These are phyloP conservation scores for Dioscorea zingiberensis DNA, from an alignment of 106 monocot species.

Conservation along the genomic window DNA sequence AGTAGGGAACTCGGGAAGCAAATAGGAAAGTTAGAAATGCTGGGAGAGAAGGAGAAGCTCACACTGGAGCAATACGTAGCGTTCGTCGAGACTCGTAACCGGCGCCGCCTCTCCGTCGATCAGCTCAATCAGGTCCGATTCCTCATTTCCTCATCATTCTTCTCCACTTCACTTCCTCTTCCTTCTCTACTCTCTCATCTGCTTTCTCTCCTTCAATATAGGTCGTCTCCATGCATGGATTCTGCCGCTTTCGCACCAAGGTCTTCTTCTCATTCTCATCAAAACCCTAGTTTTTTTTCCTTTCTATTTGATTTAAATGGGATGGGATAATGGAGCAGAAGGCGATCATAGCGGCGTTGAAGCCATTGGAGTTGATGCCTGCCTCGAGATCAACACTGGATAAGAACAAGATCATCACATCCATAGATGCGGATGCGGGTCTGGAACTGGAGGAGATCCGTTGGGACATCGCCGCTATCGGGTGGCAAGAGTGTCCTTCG, in stretches of 20 bases:
- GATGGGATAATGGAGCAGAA: constrained; percentile 1
- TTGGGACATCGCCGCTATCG: constrained; percentile 14
- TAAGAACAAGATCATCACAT: background rate
- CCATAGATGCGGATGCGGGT: background rate
- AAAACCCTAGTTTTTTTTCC: background rate
- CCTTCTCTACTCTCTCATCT: background rate
- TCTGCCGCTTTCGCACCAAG: constrained; percentile 19
- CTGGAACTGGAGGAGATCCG: constrained; percentile 15
- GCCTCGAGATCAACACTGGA: constrained; percentile 29
- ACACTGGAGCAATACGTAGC: constrained; percentile 30
- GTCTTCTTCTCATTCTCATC: background rate
- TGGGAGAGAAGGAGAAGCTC: constrained; percentile 5
- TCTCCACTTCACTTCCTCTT: background rate
- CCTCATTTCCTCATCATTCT: background rate
- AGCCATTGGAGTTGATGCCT: constrained; percentile 23
- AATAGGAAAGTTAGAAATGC: background rate
- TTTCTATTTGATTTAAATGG: background rate
- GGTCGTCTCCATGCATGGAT: constrained; percentile 43
- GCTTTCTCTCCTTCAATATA: constrained; percentile 1
- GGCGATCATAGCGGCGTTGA: constrained; percentile 17
- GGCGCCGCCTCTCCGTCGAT: constrained; percentile 10
- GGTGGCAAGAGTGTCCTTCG: constrained; percentile 21
- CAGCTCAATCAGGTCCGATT: constrained; percentile 32
- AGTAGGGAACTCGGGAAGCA: background rate
- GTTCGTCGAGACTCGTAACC: constrained; percentile 16